Evolutionary conservation across 1,284 basidiomycete genomes (phyloP), one percentile per base, ranked within the genome.

Genomic region (Sanguinoderma infundibulare): DNA sequence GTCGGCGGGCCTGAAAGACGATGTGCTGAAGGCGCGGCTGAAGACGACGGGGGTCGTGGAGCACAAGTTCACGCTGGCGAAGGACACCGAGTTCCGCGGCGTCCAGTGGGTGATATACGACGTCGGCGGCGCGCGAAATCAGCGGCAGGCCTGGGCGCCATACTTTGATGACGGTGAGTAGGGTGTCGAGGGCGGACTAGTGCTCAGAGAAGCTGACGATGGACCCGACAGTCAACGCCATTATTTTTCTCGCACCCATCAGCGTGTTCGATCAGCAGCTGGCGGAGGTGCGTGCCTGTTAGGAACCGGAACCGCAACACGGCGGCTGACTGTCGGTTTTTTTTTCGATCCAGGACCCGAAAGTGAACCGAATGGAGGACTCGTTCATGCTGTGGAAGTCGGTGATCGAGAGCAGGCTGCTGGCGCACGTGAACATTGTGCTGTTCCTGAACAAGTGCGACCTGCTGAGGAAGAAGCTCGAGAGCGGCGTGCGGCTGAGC

Each of bases 201-300:
- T 36, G 15, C 42, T 46, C 28, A 32, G 42, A n/a, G 14, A 49
- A 39, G 22, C 7, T 49, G 30, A 20, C 39, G 32, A 15, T 12
- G 17, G 39, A n/a, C 15, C 56, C n/a, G 28, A 64, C 69, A 92
- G 91, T 91, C 36, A 89, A 91, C 71, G 90, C 90, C 42, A 90
- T 94, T 70, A 93, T 94, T 62, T 94, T 93, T 76, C 82, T 93
- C 59, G 91, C 89, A 40, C 91, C 91, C 28, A 91, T 93, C 62
- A 92, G 91, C 46, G 89, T 87, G 26, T 94, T 93, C 69, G 91
- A 93, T 77, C 91, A 93, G 77, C 84, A 90, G 46, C 81, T 93
- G 56, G 78, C 83, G 15, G 91, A 93, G 82, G 90, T 90, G 72
- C 40, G 71, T 67, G 15, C 9, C 26, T 14, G 22, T 17, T n/a